Evolutionary conservation across 192 early-diverging fungal genomes (phyloP).

Genomic region (Rhizoclosmatium sp.): DNA sequence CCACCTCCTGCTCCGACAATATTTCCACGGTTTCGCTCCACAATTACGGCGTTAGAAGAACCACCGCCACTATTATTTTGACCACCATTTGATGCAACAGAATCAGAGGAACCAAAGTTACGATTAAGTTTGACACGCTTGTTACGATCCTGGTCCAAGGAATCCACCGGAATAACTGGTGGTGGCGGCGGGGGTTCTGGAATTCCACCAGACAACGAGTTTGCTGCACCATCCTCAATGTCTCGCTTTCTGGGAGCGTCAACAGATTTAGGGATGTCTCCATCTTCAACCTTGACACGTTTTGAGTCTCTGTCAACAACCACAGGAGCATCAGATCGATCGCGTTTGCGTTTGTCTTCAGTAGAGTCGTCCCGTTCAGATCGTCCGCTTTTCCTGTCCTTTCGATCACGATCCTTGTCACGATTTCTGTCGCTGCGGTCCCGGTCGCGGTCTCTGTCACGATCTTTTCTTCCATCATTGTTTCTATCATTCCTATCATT

Average conservation of each 20-base stretch:
- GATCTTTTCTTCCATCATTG: slow-evolving; percentile 13
- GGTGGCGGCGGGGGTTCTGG: not conserved
- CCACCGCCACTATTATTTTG: not conserved
- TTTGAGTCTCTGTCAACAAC: slow-evolving; percentile 26
- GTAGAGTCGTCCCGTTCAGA: not conserved
- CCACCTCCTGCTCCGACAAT: not conserved
- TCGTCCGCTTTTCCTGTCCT: not conserved
- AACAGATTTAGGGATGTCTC: slow-evolving; percentile 3
- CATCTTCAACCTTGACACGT: slow-evolving; percentile 27
- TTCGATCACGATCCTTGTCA: slow-evolving; percentile 10
- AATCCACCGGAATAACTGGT: not conserved
- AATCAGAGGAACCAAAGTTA: not conserved
- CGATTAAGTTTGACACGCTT: not conserved
- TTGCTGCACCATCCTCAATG: not conserved
- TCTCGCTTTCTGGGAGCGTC: slow-evolving; percentile 8
- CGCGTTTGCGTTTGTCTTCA: not conserved
- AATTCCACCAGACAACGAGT: not conserved
- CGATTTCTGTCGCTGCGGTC: slow-evolving; percentile 2
- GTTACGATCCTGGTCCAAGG: not conserved
- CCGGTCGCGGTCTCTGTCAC: slow-evolving; percentile 25
- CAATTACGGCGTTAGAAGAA: not conserved
- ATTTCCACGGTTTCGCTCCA: not conserved
- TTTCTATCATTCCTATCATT: slow-evolving; percentile 32
- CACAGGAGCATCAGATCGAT: not conserved
- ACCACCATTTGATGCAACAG: not conserved